A percentile compares a stretch with the other conserved stretches of the same genome.
Conservation (phyloP, 495 filamentous ascomycete species). For the Astrothelium subdiscretum region DNA sequence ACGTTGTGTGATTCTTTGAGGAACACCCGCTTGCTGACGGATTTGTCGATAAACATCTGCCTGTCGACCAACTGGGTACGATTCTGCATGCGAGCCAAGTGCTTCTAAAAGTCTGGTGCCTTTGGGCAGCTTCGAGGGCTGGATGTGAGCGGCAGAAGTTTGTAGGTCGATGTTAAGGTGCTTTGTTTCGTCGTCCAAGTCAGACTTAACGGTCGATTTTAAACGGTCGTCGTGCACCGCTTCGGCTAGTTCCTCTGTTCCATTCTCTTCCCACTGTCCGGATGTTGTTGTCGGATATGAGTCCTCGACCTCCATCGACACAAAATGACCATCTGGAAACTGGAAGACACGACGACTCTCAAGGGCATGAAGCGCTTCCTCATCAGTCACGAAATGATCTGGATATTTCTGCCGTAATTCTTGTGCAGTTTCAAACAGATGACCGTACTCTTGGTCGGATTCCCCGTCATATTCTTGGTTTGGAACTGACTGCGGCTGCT, state of each 20-base stretch:
- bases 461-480: background rate
- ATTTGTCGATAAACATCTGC: background rate
- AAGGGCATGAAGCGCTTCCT: background rate
- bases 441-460: background rate
- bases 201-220: background rate
- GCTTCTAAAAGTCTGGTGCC: background rate
- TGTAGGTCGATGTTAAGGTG: background rate
- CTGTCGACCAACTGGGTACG: background rate
- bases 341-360: background rate
- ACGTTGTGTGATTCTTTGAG: background rate
- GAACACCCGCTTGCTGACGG: background rate
- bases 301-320: background rate
- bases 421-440: background rate
- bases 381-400: background rate
- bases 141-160: background rate
- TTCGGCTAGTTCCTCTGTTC: background rate
- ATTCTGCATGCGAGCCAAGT: background rate
- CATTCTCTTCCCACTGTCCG: slow-evolving; percentile 5
- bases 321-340: background rate
- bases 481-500: background rate
- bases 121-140: background rate
- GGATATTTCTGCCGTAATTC: background rate
- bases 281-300: slow-evolving; percentile 19
- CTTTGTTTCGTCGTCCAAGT: background rate
- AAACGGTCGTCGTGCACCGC: background rate